These are phyloP conservation scores for Arachis stenosperma DNA, from an alignment of 306 rosid species.

Conservation along the genomic window DNA sequence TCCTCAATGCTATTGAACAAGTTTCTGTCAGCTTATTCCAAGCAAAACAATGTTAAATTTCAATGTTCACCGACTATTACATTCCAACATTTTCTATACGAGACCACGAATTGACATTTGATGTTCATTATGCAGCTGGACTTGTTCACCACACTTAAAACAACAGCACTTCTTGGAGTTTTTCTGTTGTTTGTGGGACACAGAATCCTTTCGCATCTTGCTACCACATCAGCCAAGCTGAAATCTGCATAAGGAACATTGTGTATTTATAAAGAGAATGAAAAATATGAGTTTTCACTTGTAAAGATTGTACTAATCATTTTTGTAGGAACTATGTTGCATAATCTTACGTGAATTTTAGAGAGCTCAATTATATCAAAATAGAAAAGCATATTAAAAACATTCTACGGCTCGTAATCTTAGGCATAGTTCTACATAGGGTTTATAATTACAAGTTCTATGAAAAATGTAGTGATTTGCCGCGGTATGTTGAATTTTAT, in stretches of 20 bases:
- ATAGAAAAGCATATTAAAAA: conserved; percentile 8
- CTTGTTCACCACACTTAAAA: conserved; percentile 85
- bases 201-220: conserved; percentile 83
- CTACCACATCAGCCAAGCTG: conserved; percentile 81
- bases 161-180: conserved; percentile 70
- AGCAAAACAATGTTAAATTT: conserved; percentile 6
- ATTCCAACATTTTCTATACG: background rate
- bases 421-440: background rate
- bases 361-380: conserved; percentile 21
- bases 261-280: conserved; percentile 38
- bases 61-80: conserved; percentile 3
- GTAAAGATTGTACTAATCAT: conserved; percentile 42
- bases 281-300: conserved; percentile 26
- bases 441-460: no score
- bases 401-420: background rate
- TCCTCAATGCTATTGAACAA: conserved; percentile 16
- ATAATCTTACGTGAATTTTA: conserved; percentile 22
- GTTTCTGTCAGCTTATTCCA: conserved; percentile 21
- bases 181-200: conserved; percentile 86
- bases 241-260: conserved; percentile 64
- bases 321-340: conserved; percentile 55
- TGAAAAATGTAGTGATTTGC: background rate
- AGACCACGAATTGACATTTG: background rate
- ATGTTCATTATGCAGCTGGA: conserved; percentile 74
- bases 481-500: background rate